Conservation (phyloP, 768 basidiomycete species). For the Suillus spraguei region DNA sequence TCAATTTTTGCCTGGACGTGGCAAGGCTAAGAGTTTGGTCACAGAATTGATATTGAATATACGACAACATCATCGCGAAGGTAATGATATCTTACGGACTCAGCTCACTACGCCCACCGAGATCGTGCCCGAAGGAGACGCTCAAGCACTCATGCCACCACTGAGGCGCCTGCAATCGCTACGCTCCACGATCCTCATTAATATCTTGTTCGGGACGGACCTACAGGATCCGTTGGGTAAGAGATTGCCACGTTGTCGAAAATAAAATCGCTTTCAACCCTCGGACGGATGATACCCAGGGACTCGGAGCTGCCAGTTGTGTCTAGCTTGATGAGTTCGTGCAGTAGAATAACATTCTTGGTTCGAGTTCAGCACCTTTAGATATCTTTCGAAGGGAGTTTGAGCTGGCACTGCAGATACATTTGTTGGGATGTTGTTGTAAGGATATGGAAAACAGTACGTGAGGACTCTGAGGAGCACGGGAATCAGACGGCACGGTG, state of each 20-base stretch:
- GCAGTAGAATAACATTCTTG: too few species aligned
- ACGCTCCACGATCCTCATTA: slow-evolving; percentile 77
- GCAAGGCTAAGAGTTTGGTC: not conserved
- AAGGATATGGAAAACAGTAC: too few species aligned
- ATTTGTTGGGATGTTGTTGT: too few species aligned
- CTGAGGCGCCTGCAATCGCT: slow-evolving; percentile 91
- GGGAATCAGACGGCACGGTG: too few species aligned
- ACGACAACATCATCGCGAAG: slow-evolving; percentile 85
- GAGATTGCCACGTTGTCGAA: slow-evolving; percentile 79
- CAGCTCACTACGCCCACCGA: too few species aligned
- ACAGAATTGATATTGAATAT: not conserved
- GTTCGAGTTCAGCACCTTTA: too few species aligned
- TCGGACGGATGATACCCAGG: slow-evolving; percentile 63
- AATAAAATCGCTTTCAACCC: slow-evolving; percentile 64
- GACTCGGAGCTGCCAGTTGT: slow-evolving; percentile 64
- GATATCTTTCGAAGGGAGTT: too few species aligned
- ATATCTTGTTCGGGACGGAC: slow-evolving; percentile 66
- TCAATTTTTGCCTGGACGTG: not conserved
- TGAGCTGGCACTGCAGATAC: too few species aligned
- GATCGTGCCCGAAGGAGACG: slow-evolving; percentile 68
- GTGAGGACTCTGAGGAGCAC: too few species aligned
- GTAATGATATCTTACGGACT: slow-evolving; percentile 74
- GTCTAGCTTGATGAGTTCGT: too few species aligned
- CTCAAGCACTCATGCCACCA: slow-evolving; percentile 83
- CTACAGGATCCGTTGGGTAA: slow-evolving; percentile 79